Base-by-base conservation (phyloP, 176 grass and related monocot species). In the Panicum miliaceum region DNA sequence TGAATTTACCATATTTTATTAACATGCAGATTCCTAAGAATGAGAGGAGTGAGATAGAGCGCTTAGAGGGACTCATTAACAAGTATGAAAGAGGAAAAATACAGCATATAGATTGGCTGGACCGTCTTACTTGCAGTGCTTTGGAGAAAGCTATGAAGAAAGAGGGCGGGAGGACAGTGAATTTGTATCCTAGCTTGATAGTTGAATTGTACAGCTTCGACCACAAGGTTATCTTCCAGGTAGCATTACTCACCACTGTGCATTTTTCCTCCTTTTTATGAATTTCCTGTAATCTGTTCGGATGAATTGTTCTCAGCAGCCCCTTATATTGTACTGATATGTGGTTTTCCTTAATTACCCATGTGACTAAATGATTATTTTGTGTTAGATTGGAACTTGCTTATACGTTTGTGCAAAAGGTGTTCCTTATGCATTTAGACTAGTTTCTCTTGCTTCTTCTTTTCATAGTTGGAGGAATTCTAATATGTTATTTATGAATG, bases 11-110 rank as follows among this genome's bases (percentile, higher is more conserved):
- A 26, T 27, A 26, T 38, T 7, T 7, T 11, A 38, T 79, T 73
- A 57, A n/a, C 54, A n/a, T 57, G 19, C 51, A 97, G 94, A 88
- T 95, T 42, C 89, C 93, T 56, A 94, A 93, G 85, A 84, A 87
- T 16, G 91, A 98, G 73, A 91, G 89, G 61, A 91, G 93, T 18
- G 93, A 98, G 82, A 90, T 94, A 71, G 96, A 98, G 84, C 88
- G 93, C 56, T 62, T 95, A 57, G 93, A 98, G 73, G 92, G 93
- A 53, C 89, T 98, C 52, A 89, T 92, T 26, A 95, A 98, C 91
- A 98, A 95, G 68, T 93, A 98, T 60, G 96, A 95, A 78, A 92
- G 96, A 82, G 96, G 93, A 8, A 93, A 95, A 76, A 94, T 95
- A 87, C 96, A 94, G 2, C 91, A 81, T 68, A 86, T 98, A 7